Conservation (phyloP, 441 rosid genomes). For the Dalechampia spathulata region DNA sequence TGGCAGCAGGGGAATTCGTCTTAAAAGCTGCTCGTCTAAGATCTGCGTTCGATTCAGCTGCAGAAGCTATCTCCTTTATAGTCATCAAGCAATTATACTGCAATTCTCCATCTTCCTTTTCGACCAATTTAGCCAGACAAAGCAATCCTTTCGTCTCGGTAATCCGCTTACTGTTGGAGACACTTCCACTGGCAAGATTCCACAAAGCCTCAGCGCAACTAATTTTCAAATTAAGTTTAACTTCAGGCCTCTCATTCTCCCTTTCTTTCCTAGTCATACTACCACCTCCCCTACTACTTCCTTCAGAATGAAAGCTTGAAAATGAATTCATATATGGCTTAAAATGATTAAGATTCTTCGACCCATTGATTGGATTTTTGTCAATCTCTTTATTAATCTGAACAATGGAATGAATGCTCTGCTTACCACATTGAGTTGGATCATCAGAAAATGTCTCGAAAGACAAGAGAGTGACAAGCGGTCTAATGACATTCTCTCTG, state of each 20-base stretch:
- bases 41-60: slow-evolving; percentile 46
- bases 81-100: slow-evolving; percentile 51
- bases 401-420: slow-evolving; percentile 38
- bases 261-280: slow-evolving; percentile 32
- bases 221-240: slow-evolving; percentile 33
- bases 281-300: slow-evolving; percentile 31
- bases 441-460: slow-evolving; percentile 38
- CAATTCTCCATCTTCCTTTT: slow-evolving; percentile 46
- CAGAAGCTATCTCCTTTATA: slow-evolving; percentile 42
- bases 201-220: slow-evolving; percentile 53
- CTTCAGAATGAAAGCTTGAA: slow-evolving; percentile 35
- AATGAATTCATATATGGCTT: slow-evolving; percentile 12
- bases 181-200: slow-evolving; percentile 41
- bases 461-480: slow-evolving; percentile 41
- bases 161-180: slow-evolving; percentile 37
- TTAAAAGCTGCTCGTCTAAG: slow-evolving; percentile 53
- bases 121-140: slow-evolving; percentile 51
- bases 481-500: slow-evolving; percentile 44
- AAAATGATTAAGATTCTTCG: slow-evolving; percentile 1
- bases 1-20: slow-evolving; percentile 60
- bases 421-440: slow-evolving; percentile 15
- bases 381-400: slow-evolving; percentile 46
- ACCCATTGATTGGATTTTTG: slow-evolving; percentile 9
- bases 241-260: slow-evolving; percentile 36
- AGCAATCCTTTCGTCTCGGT: slow-evolving; percentile 54